These are phyloP conservation scores for Pseudonitzschia pungens DNA, from an alignment of 108 stramenopile species.

Conservation along the genomic window DNA sequence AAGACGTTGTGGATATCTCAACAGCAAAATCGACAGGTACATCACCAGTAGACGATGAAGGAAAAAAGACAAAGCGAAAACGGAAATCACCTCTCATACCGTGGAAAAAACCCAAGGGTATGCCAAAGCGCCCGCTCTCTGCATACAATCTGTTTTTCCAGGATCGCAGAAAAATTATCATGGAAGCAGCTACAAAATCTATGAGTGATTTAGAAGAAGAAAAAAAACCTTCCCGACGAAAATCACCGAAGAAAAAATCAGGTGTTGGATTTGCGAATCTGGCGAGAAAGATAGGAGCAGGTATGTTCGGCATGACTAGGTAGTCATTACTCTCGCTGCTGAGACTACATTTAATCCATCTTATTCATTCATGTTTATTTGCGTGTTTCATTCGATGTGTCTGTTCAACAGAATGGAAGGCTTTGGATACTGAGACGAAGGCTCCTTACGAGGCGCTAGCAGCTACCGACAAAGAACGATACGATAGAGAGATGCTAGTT, in stretches of 20 bases:
- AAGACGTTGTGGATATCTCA: not conserved
- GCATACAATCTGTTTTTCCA: constrained; percentile 64
- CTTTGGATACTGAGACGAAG: constrained; percentile 32
- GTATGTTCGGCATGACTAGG: not conserved
- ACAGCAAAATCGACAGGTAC: not conserved
- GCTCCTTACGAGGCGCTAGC: constrained; percentile 47
- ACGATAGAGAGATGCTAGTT: constrained; percentile 42
- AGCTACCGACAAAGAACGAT: constrained; percentile 39
- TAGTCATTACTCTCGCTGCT: not conserved
- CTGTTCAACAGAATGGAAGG: constrained; percentile 51
- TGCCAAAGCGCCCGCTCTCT: constrained; percentile 51
- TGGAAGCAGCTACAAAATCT: constrained; percentile 10
- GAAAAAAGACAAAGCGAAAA: constrained; percentile 25
- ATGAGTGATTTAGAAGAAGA: not conserved
- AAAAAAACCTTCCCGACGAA: not conserved
- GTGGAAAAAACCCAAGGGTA: constrained; percentile 58
- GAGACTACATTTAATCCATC: not conserved
- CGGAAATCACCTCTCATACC: constrained; percentile 32
- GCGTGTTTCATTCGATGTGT: not conserved
- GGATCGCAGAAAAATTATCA: constrained; percentile 39
- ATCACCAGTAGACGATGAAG: not conserved
- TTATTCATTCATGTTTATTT: not conserved
- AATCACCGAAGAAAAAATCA: constrained; percentile 34
- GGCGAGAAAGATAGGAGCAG: constrained; percentile 49
- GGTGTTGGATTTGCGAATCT: constrained; percentile 63